Base-by-base conservation (phyloP, 306 rosid genomes). In the Cicer arietinum region DNA sequence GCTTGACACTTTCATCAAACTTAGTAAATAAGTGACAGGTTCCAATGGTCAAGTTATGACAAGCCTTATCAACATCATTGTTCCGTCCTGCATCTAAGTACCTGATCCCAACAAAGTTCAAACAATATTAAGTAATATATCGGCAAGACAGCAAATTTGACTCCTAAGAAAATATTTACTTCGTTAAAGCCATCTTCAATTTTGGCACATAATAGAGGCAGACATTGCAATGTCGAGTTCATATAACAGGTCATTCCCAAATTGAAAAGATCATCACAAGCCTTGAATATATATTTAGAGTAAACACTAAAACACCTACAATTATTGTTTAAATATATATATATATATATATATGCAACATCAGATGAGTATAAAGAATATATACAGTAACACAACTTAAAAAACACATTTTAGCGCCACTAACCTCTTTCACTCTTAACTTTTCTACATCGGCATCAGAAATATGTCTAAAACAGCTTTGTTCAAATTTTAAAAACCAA, bases 191-290 rank as follows among this genome's bases (percentile, higher is more conserved):
- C 48, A 96, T 90, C 87, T 92, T 95, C 84, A 95, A 87, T 85
- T 95, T 98, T 60, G 99, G 99, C 79, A 95, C 99, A 51, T 90
- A 95, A 86, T 95, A 98, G 79, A 95, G 93, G 74, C 16, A 14
- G 16, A 14, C 99, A 95, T 80, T 95, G 99, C 62, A 95, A 59
- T 53, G 99, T 95, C 79, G 99, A 95, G 84, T 92, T 95, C 99
- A 95, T 95, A 76, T 95, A 95, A 83, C 99, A 95, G 5, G 99
- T 95, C 80, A 92, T 86, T 77, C 99, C 99, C 96, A 95, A 76
- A 79, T 95, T 95, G 83, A 89, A 95, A 56, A 95, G 88, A 76
- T 98, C 99, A 64, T 98, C 92, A 75, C 88, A 79, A 65, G 92
- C 99, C 99, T 95, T 8, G 25, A 9, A 54, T 67, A 58, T 46